phyloP scores from a whole-genome alignment of 2,329 filamentous ascomycete genomes.

The Calonectria hawksworthii region DNA sequence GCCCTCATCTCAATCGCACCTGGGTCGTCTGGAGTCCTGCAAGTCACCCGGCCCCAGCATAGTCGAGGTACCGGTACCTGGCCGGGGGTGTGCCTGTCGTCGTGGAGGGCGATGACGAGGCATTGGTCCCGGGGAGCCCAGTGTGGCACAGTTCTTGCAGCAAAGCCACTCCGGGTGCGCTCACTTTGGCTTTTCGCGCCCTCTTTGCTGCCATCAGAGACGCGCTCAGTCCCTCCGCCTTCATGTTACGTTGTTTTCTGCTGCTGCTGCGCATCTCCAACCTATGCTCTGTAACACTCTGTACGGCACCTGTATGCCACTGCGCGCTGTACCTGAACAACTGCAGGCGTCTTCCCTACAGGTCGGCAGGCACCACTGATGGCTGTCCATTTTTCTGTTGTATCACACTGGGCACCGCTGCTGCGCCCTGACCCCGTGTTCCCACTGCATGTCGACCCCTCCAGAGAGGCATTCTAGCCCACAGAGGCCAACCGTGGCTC shows the following conservation, averaged over 20 bases:
- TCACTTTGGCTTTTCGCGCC: constrained; percentile 27
- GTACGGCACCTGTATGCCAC: neutral
- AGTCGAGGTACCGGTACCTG: constrained; percentile 47
- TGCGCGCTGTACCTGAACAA: neutral
- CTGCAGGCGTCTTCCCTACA: constrained; percentile 1
- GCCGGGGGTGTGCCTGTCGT: constrained; percentile 42
- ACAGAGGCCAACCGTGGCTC: neutral
- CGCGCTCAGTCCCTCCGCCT: neutral
- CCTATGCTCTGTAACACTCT: neutral
- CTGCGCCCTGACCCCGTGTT: constrained; percentile 10
- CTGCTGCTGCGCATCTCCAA: neutral
- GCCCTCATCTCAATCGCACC: neutral
- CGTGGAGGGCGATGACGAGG: constrained; percentile 56
- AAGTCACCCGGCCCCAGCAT: constrained; percentile 37
- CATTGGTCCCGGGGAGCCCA: constrained; percentile 46
- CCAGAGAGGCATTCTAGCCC: neutral
- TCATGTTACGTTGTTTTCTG: constrained; percentile 10
- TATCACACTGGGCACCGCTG: neutral
- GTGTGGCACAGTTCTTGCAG: constrained; percentile 43
- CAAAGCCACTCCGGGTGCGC: constrained; percentile 40
- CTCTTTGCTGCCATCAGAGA: neutral
- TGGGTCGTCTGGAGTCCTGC: constrained; percentile 30
- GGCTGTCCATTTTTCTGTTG: neutral
- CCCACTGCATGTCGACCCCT: constrained; percentile 3
- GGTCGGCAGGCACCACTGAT: neutral